Conservation (phyloP, 2,329 filamentous ascomycete species). For the Trichoderma brevicompactum region DNA sequence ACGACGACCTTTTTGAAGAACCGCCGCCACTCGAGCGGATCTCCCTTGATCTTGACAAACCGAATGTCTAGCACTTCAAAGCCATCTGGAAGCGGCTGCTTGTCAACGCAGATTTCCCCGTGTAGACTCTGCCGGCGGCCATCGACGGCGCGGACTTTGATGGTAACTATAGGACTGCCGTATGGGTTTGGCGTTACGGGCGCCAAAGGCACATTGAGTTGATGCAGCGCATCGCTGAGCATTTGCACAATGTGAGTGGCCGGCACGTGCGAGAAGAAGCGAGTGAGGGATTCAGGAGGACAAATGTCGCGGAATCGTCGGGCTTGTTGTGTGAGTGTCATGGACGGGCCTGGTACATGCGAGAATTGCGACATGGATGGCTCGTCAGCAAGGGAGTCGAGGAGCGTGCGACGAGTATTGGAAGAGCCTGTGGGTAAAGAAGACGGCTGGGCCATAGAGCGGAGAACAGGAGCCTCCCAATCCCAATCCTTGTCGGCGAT, state of each 20-base stretch:
- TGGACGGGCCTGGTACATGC: constrained; percentile 73
- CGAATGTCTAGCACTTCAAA: constrained; percentile 77
- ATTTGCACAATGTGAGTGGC: constrained; percentile 76
- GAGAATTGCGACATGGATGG: constrained; percentile 88
- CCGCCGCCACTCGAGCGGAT: constrained; percentile 93
- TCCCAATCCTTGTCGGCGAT: constrained; percentile 78
- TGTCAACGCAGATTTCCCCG: constrained; percentile 76
- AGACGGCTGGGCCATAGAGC: constrained; percentile 53
- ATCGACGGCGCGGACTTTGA: constrained; percentile 78
- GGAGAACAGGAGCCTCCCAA: constrained; percentile 76
- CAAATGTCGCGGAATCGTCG: constrained; percentile 89
- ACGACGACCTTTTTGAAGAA: constrained; percentile 97
- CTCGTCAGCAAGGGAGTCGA: constrained; percentile 77
- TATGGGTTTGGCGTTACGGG: constrained; percentile 52
- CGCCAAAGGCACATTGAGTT: constrained; percentile 78
- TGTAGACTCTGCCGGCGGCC: constrained; percentile 72
- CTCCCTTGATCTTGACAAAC: constrained; percentile 93
- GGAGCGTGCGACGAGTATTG: constrained; percentile 48
- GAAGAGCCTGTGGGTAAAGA: constrained; percentile 41
- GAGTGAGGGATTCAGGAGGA: constrained; percentile 81
- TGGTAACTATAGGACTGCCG: constrained; percentile 61
- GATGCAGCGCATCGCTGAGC: constrained; percentile 79
- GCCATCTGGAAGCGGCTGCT: constrained; percentile 59
- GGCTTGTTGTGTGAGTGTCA: constrained; percentile 87
- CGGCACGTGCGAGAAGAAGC: constrained; percentile 87